Conservation (phyloP, 2,329 filamentous ascomycete species). For the Tolypocladium sp. region DNA sequence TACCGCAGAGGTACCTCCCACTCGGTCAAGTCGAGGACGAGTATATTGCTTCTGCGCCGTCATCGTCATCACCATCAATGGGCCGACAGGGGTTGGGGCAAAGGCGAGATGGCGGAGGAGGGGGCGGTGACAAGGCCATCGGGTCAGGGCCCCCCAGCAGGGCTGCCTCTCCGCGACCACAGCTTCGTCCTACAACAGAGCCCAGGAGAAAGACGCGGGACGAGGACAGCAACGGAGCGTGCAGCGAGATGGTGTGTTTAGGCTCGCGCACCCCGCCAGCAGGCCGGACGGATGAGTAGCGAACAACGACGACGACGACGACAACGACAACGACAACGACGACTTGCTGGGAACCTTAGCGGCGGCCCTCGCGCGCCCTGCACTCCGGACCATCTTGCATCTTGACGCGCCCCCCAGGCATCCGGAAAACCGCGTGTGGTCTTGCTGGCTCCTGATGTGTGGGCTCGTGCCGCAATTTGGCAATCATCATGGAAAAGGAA, state of each 20-base stretch:
- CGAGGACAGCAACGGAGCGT: background rate
- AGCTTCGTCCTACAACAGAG: background rate
- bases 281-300: background rate
- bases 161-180: background rate
- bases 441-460: background rate
- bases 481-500: background rate
- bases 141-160: background rate
- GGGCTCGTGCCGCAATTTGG: background rate
- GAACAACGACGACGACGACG: background rate
- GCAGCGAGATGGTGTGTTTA: background rate
- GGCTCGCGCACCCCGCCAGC: background rate
- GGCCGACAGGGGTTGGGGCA: background rate
- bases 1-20: background rate
- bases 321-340: background rate
- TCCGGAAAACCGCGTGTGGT: background rate
- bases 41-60: background rate
- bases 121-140: background rate
- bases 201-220: background rate
- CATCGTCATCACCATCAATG: background rate
- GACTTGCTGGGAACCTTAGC: background rate
- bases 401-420: background rate
- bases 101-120: background rate
- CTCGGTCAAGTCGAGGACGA: background rate
- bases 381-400: slow-evolving; percentile 1
- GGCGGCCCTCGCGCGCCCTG: background rate